A percentile compares a stretch with the other conserved stretches of the same genome.
These are phyloP conservation scores for Aspergillus leporis DNA, from an alignment of 495 filamentous ascomycete genomes.

Conservation along the genomic window DNA sequence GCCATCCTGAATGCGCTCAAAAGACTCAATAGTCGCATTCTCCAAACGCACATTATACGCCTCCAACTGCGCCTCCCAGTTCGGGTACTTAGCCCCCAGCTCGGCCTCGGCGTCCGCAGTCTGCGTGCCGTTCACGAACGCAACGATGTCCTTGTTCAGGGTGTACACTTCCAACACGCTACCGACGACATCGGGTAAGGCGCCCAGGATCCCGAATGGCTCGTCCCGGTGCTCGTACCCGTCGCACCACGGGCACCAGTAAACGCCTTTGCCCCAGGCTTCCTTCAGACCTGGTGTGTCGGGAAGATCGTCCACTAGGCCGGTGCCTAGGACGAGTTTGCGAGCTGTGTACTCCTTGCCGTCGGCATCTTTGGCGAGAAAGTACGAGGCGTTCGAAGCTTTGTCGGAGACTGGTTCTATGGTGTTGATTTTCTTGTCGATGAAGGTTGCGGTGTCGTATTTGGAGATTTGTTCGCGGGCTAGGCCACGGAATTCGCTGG, in stretches of 20 bases:
- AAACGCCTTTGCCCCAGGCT: slow-evolving; percentile 58
- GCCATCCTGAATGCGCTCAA: slow-evolving; percentile 49
- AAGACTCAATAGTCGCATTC: slow-evolving; percentile 50
- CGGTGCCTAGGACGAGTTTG: slow-evolving; percentile 57
- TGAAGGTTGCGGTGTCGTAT: slow-evolving; percentile 48
- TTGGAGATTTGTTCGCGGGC: slow-evolving; percentile 52
- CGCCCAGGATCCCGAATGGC: slow-evolving; percentile 51
- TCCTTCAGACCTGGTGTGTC: slow-evolving; percentile 49
- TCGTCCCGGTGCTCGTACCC: slow-evolving; percentile 60
- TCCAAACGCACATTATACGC: slow-evolving; percentile 52
- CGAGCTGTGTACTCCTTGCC: slow-evolving; percentile 43
- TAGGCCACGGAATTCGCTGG: slow-evolving; percentile 49
- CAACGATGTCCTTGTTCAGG: slow-evolving; percentile 41
- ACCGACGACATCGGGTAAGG: slow-evolving; percentile 41
- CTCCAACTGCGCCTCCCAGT: slow-evolving; percentile 48
- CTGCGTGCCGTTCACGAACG: slow-evolving; percentile 57
- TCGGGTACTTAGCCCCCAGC: slow-evolving; percentile 37
- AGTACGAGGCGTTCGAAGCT: slow-evolving; percentile 37
- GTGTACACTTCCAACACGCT: slow-evolving; percentile 51
- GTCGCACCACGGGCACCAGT: slow-evolving; percentile 65
- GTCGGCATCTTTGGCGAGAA: slow-evolving; percentile 38
- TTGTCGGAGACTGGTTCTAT: slow-evolving; percentile 34
- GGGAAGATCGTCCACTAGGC: slow-evolving; percentile 55
- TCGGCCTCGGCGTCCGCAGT: slow-evolving; percentile 38
- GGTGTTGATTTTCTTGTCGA: slow-evolving; percentile 51